phyloP scores from a whole-genome alignment of 495 filamentous ascomycete species.

The Hypoxylon cercidicola region DNA sequence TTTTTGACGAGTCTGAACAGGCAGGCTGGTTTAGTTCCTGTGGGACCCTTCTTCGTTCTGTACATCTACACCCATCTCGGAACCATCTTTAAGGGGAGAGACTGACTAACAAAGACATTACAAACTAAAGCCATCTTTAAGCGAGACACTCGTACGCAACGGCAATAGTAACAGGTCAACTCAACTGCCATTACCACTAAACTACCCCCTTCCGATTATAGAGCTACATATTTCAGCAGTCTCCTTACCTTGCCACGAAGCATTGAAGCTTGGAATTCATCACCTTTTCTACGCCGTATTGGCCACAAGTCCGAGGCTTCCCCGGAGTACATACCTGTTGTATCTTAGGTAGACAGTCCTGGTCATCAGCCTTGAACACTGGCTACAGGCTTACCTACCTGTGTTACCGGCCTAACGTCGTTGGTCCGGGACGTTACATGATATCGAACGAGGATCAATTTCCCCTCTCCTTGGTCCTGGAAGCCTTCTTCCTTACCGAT shows the following conservation, averaged over 20 bases:
- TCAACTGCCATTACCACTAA: too few species aligned
- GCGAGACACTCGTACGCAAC: too few species aligned
- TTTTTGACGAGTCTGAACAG: conserved; percentile 23
- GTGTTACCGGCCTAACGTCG: conserved; percentile 23
- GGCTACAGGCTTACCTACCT: conserved; percentile 19
- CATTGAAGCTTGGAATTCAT: conserved; percentile 7
- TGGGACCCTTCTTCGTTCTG: conserved; percentile 12
- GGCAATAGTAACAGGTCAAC: too few species aligned
- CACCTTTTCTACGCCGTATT: conserved; percentile 22
- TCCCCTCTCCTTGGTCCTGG: conserved; percentile 29
- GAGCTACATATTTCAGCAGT: too few species aligned
- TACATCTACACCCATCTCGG: not conserved
- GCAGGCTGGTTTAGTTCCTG: conserved; percentile 19
- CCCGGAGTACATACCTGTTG: conserved; percentile 30
- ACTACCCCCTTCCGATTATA: too few species aligned
- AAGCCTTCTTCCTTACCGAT: conserved; percentile 29
- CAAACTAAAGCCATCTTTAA: too few species aligned
- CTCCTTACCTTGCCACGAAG: too few species aligned
- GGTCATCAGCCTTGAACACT: conserved; percentile 35
- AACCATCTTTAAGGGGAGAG: not conserved
- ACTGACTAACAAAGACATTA: not conserved
- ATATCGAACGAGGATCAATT: conserved; percentile 33
- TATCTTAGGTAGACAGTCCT: conserved; percentile 8
- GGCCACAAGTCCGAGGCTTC: conserved; percentile 29
- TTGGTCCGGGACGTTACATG: conserved; percentile 40